Conservation (phyloP, 1,139 yeast species). For the Saccharomyces hybrid region DNA sequence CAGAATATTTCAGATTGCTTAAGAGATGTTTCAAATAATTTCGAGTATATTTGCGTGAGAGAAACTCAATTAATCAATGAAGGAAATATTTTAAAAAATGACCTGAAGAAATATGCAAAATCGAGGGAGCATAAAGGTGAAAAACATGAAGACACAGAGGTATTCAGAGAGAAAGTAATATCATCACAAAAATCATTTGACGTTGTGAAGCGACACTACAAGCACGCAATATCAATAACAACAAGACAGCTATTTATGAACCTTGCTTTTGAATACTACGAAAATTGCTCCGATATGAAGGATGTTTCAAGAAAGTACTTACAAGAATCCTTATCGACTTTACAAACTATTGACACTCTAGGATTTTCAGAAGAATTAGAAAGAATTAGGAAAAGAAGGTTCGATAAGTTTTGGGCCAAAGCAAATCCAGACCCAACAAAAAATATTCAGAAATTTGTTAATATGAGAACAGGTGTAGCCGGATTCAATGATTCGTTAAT, state of each 20-base stretch:
- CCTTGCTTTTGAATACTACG: conserved; percentile 20
- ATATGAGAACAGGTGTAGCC: conserved; percentile 23
- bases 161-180: conserved; percentile 20
- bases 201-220: conserved; percentile 18
- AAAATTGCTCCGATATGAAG: conserved; percentile 20
- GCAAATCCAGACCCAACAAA: conserved; percentile 20
- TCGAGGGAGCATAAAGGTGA: conserved; percentile 21
- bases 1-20: conserved; percentile 16
- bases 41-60: conserved; percentile 22
- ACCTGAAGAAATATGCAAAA: conserved; percentile 16
- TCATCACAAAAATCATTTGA: conserved; percentile 19
- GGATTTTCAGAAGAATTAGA: conserved; percentile 18
- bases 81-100: conserved; percentile 16
- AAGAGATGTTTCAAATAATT: conserved; percentile 13
- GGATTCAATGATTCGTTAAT: conserved; percentile 27
- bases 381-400: conserved; percentile 20
- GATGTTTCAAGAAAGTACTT: conserved; percentile 18
- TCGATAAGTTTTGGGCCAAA: conserved; percentile 23
- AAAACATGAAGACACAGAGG: conserved; percentile 19
- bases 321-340: conserved; percentile 16
- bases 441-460: conserved; percentile 22
- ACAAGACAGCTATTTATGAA: conserved; percentile 22
- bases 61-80: conserved; percentile 22
- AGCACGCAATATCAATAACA: conserved; percentile 19
- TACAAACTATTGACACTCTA: conserved; percentile 16